Evolutionary conservation across 2,329 filamentous ascomycete species (phyloP).

Genomic region (Aspergillus costaricaensis): DNA sequence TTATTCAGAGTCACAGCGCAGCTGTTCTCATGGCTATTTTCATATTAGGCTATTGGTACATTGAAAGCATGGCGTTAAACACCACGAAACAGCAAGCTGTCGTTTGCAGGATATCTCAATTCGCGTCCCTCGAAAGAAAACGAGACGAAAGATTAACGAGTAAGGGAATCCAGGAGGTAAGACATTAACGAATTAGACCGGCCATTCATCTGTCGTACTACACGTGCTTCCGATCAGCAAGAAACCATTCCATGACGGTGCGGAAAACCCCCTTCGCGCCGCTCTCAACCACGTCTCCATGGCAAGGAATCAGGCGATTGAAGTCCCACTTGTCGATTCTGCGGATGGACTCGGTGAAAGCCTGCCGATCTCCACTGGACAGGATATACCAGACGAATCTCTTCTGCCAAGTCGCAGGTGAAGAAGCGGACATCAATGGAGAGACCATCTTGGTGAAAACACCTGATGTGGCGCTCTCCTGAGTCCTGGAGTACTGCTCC

Average conservation of each 20-base stretch:
- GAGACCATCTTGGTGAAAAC: slow-evolving; percentile 60
- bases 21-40: neutral
- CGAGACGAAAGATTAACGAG: neutral
- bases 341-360: slow-evolving; percentile 69
- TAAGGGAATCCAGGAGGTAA: neutral
- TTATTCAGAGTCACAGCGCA: neutral
- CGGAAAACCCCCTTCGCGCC: slow-evolving; percentile 73
- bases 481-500: slow-evolving; percentile 74
- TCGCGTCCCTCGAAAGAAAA: neutral
- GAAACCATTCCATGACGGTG: slow-evolving; percentile 81
- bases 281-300: slow-evolving; percentile 82
- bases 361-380: slow-evolving; percentile 61
- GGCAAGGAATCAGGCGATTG: slow-evolving; percentile 81
- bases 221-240: slow-evolving; percentile 46
- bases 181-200: neutral
- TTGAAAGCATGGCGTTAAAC: neutral
- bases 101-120: neutral
- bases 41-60: neutral
- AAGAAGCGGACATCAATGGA: slow-evolving; percentile 61
- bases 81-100: neutral
- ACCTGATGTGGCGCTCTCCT: slow-evolving; percentile 57
- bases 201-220: neutral
- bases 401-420: slow-evolving; percentile 69
- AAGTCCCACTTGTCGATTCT: slow-evolving; percentile 82
- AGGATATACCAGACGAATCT: slow-evolving; percentile 78